Conservation (phyloP, 352 stramenopile species). For the Phytophthora cactorum region DNA sequence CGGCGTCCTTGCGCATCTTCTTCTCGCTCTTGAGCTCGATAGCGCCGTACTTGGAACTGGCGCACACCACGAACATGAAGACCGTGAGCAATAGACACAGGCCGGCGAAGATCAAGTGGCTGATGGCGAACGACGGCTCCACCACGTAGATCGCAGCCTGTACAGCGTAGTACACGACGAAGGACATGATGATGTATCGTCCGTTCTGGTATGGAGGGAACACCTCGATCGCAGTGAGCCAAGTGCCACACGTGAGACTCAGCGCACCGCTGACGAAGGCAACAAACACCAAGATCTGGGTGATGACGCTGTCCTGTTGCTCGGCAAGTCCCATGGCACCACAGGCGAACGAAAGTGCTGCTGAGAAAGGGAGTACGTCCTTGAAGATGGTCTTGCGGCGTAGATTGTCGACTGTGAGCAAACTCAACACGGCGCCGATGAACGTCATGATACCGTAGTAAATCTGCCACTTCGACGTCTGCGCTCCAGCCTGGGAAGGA, state of each 20-base stretch:
- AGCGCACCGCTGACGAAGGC: constrained; percentile 71
- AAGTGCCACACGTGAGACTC: constrained; percentile 79
- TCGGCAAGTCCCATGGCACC: constrained; percentile 61
- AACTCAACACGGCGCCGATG: constrained; percentile 63
- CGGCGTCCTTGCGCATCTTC: constrained; percentile 68
- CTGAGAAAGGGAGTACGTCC: constrained; percentile 80
- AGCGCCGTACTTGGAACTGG: constrained; percentile 81
- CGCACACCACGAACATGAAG: constrained; percentile 79
- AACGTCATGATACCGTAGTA: constrained; percentile 85
- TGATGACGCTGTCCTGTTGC: constrained; percentile 50
- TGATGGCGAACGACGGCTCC: constrained; percentile 74
- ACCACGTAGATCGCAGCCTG: constrained; percentile 70
- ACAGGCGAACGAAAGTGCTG: constrained; percentile 60
- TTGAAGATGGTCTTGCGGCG: constrained; percentile 92
- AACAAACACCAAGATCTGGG: constrained; percentile 78
- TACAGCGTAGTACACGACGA: constrained; percentile 76
- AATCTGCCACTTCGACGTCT: constrained; percentile 81
- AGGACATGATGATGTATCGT: constrained; percentile 76
- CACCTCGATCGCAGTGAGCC: constrained; percentile 85
- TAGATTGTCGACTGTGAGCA: constrained; percentile 84
- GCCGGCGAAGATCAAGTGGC: constrained; percentile 77
- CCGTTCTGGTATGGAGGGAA: constrained; percentile 82
- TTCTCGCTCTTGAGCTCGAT: constrained; percentile 90
- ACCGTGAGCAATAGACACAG: constrained; percentile 75
- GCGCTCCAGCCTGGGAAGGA: constrained; percentile 42